Evolutionary conservation across 1,284 basidiomycete species (phyloP).

Genomic region (Pyrrhoderma lamaoense): DNA sequence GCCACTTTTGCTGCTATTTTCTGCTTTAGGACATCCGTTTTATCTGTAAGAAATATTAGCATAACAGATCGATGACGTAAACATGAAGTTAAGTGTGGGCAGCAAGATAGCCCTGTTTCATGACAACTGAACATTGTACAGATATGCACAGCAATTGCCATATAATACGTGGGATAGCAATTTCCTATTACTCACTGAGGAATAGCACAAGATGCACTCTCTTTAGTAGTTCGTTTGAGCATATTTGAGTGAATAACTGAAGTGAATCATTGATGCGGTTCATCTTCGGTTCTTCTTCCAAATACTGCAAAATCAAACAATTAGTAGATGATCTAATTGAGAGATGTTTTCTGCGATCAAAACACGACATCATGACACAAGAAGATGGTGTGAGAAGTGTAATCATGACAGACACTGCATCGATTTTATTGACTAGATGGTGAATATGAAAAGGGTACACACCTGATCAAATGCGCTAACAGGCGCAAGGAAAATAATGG

Average conservation of each 20-base stretch:
- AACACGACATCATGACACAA: too few relatives aligned
- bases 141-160: too few relatives aligned
- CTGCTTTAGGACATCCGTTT: conserved; percentile 64
- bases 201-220: conserved; percentile 73
- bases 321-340: not conserved
- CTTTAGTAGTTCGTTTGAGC: conserved; percentile 71
- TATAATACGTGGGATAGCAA: too few relatives aligned
- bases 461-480: conserved; percentile 83
- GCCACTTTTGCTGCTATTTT: conserved; percentile 60
- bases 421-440: not conserved
- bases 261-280: conserved; percentile 80
- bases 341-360: too few relatives aligned
- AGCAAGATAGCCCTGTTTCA: conserved; percentile 16
- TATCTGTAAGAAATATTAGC: conserved; percentile 40
- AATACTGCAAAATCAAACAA: conserved; percentile 41
- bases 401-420: too few relatives aligned
- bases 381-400: too few relatives aligned
- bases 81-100: not conserved
- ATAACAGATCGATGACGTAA: too few relatives aligned
- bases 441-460: conserved; percentile 17
- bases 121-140: not conserved
- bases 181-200: conserved; percentile 51
- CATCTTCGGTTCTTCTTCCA: conserved; percentile 75
- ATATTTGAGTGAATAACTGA: conserved; percentile 76
- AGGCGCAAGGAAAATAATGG: conserved; percentile 82